Evolutionary conservation across 768 basidiomycete species (phyloP).

Genomic region (Boletus patriciae): DNA sequence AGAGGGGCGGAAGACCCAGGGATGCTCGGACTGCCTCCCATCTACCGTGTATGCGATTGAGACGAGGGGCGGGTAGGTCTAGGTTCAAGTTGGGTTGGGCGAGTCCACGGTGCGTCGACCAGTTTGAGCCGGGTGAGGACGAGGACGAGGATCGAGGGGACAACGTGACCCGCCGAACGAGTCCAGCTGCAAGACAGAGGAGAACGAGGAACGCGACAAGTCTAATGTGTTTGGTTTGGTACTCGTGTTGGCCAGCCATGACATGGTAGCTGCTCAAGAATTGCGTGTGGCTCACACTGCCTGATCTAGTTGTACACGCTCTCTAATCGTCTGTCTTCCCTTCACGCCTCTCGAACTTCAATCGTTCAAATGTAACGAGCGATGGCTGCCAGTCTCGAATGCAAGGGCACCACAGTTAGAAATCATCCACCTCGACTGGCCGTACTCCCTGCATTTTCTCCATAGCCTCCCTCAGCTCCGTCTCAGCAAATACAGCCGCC

Average conservation of each 20-base stretch:
- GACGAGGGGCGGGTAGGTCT: not conserved
- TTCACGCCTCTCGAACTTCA: not conserved
- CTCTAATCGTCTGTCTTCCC: not conserved
- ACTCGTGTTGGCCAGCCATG: conserved; percentile 20
- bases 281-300: not conserved
- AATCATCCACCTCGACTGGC: conserved; percentile 44
- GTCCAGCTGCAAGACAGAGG: conserved; percentile 23
- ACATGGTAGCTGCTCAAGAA: conserved; percentile 12
- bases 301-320: too few species aligned
- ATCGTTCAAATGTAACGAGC: not conserved
- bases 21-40: conserved; percentile 35
- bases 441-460: conserved; percentile 57
- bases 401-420: conserved; percentile 16
- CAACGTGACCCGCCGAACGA: conserved; percentile 17
- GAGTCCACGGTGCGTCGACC: not conserved
- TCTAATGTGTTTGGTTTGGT: conserved; percentile 15
- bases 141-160: not conserved
- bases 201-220: conserved; percentile 23
- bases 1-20: conserved; percentile 29
- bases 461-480: conserved; percentile 75
- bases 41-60: conserved; percentile 29
- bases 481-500: conserved; percentile 68
- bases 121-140: not conserved
- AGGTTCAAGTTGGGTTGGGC: not conserved
- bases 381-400: not conserved